Evolutionary conservation across 345 rosid genomes (phyloP).

Genomic region (Erodium maritimum): DNA sequence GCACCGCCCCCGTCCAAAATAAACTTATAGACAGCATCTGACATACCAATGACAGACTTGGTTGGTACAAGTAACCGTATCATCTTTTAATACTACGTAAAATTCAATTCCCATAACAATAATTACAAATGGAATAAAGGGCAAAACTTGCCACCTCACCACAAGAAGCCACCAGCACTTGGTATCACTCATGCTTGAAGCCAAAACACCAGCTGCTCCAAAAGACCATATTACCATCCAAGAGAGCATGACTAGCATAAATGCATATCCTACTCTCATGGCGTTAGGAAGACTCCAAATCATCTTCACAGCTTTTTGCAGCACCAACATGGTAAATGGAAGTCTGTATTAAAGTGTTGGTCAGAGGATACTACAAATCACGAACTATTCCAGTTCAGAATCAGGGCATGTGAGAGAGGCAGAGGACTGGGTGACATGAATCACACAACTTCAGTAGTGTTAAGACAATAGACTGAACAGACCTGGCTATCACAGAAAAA

Average conservation of each 20-base stretch:
- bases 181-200: slow-evolving; percentile 53
- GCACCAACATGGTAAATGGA: slow-evolving; percentile 83
- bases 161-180: slow-evolving; percentile 94
- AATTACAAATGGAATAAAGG: slow-evolving; percentile 16
- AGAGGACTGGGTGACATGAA: too few species aligned
- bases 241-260: slow-evolving; percentile 63
- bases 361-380: too few species aligned
- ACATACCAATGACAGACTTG: too few species aligned
- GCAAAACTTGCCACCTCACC: slow-evolving; percentile 99
- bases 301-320: slow-evolving; percentile 72
- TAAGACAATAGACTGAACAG: too few species aligned
- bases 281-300: slow-evolving; percentile 92
- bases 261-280: slow-evolving; percentile 58
- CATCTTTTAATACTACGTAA: too few species aligned
- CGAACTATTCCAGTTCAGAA: too few species aligned
- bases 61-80: too few species aligned
- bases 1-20: slow-evolving; percentile 95
- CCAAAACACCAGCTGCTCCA: slow-evolving; percentile 87
- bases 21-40: slow-evolving; percentile 90
- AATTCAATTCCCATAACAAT: too few species aligned
- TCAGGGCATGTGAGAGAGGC: too few species aligned
- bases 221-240: slow-evolving; percentile 94
- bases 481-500: too few species aligned
- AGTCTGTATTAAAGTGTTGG: slow-evolving; percentile 32
- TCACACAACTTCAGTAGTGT: too few species aligned